Percentiles rank a stretch among this genome's conserved stretches.
These are phyloP conservation scores for Malus hybrid DNA, from an alignment of 331 rosid genomes.

Conservation along the genomic window DNA sequence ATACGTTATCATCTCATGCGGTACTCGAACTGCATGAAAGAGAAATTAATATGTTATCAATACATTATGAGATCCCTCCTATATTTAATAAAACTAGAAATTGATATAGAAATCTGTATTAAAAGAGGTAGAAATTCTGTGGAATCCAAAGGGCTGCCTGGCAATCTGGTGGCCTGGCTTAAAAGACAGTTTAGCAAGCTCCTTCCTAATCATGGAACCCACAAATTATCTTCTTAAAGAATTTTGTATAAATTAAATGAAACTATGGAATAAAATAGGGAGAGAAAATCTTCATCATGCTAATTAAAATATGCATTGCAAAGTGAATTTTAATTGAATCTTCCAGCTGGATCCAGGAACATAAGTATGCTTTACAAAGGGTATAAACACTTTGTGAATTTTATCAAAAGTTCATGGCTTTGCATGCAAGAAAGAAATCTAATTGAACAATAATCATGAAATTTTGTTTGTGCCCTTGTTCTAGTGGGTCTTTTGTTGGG, in stretches of 20 bases:
- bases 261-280: neutral
- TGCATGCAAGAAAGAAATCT: neutral
- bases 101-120: neutral
- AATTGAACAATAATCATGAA: neutral
- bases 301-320: neutral
- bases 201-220: neutral
- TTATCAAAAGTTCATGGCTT: neutral
- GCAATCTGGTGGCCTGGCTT: neutral
- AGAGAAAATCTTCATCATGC: neutral
- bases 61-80: neutral
- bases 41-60: no score
- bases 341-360: neutral
- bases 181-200: neutral
- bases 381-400: neutral
- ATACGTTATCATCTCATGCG: neutral
- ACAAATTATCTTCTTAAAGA: neutral
- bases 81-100: no score
- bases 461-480: neutral
- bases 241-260: neutral
- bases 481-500: no score
- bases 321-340: neutral
- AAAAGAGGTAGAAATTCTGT: conserved; percentile 1
- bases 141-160: neutral
- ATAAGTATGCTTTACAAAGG: neutral
- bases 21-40: no score